A percentile compares a stretch with the other conserved stretches of the same genome.
Conservation (phyloP, 2,329 filamentous ascomycete genomes). For the Lasiodiplodia citricola region DNA sequence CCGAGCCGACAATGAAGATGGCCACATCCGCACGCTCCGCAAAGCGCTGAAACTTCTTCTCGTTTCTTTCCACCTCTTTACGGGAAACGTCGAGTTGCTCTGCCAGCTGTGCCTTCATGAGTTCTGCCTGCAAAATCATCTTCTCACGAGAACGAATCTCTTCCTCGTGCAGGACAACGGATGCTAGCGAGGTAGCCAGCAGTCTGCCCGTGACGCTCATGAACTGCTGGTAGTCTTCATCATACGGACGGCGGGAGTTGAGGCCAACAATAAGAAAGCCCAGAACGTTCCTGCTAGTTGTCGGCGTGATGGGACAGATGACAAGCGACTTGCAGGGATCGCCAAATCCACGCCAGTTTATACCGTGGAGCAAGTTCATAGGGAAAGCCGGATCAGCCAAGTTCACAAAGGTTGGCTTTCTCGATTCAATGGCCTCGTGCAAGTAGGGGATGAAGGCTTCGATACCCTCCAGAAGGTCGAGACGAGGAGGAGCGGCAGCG, state of each 20-base stretch:
- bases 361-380: slow-evolving; percentile 32
- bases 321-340: slow-evolving; percentile 42
- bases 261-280: slow-evolving; percentile 48
- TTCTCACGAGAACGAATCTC: slow-evolving; percentile 44
- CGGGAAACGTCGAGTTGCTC: slow-evolving; percentile 38
- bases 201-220: slow-evolving; percentile 43
- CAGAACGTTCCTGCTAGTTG: slow-evolving; percentile 41
- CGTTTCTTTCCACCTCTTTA: slow-evolving; percentile 40
- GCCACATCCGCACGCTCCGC: slow-evolving; percentile 47
- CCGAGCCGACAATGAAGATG: slow-evolving; percentile 46
- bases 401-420: slow-evolving; percentile 38
- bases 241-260: slow-evolving; percentile 45
- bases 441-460: slow-evolving; percentile 38
- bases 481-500: slow-evolving; percentile 32
- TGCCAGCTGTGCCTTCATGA: slow-evolving; percentile 38
- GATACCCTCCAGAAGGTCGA: slow-evolving; percentile 32
- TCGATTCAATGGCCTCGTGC: slow-evolving; percentile 36
- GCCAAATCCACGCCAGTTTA: slow-evolving; percentile 43
- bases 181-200: slow-evolving; percentile 46
- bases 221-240: slow-evolving; percentile 47
- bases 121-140: slow-evolving; percentile 40
- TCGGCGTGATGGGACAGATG: slow-evolving; percentile 45
- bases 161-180: slow-evolving; percentile 47
- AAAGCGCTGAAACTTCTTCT: slow-evolving; percentile 46
- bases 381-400: slow-evolving; percentile 38